Conservation (phyloP, 345 rosid species). For the Atalantia buxifolia region DNA sequence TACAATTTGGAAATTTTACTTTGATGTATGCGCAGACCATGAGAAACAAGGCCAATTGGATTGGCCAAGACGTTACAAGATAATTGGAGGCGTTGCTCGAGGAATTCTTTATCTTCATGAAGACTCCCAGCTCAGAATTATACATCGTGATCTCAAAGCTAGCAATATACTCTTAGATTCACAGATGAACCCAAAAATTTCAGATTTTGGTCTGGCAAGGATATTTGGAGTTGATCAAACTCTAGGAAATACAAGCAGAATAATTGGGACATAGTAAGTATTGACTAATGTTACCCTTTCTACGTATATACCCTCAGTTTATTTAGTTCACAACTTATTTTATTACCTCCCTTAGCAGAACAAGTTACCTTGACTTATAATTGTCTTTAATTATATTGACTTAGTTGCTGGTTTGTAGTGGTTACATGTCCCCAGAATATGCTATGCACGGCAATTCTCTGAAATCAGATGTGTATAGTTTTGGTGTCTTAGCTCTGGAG, state of each 20-base stretch:
- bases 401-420: no score
- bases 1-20: no score
- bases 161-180: neutral
- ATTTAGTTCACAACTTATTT: no score
- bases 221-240: neutral
- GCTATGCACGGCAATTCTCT: no score
- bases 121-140: neutral
- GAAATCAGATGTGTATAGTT: no score
- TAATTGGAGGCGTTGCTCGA: slow-evolving; percentile 3
- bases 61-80: neutral
- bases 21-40: neutral
- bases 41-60: neutral
- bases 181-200: neutral
- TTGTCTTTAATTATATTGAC: no score
- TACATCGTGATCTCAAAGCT: neutral
- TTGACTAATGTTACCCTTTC: no score
- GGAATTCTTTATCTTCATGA: slow-evolving; percentile 2
- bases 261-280: slow-evolving; percentile 54
- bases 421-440: no score
- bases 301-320: no score
- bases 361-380: no score
- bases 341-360: no score
- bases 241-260: neutral
- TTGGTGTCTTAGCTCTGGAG: no score
- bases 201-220: neutral